phyloP scores from a whole-genome alignment of 2,329 filamentous ascomycete genomes.

The Ceratocystis alfenasii region DNA sequence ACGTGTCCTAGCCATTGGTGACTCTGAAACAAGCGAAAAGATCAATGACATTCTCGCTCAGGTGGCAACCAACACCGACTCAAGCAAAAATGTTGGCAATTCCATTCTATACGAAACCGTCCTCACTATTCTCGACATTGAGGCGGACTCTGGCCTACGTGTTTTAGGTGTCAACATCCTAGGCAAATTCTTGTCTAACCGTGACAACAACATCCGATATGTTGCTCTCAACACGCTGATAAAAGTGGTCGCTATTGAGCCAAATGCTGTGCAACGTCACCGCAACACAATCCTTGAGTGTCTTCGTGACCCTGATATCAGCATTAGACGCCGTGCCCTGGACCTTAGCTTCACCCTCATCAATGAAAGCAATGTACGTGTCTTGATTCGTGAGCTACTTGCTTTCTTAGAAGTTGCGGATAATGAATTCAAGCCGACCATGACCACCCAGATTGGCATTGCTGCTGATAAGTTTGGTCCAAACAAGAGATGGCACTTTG shows the following conservation, averaged over 20 bases:
- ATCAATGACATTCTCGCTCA: conserved; percentile 98
- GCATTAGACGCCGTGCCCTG: conserved; percentile 85
- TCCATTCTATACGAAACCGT: conserved; percentile 97
- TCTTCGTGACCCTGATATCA: conserved; percentile 92
- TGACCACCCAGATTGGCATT: conserved; percentile 96
- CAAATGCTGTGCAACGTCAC: conserved; percentile 92
- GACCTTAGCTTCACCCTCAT: conserved; percentile 97
- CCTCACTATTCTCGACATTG: conserved; percentile 91
- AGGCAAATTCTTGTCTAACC: conserved; percentile 95
- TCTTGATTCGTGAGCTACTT: conserved; percentile 82
- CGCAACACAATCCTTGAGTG: conserved; percentile 96
- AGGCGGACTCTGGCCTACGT: conserved; percentile 86
- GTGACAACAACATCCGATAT: conserved; percentile 98
- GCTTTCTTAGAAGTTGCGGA: conserved; percentile 95
- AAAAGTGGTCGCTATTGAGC: conserved; percentile 95
- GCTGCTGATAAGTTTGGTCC: conserved; percentile 92
- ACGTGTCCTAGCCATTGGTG: conserved; percentile 73
- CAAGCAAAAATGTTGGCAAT: conserved; percentile 96
- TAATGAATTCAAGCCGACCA: conserved; percentile 95
- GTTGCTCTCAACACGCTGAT: conserved; percentile 94
- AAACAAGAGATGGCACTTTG: conserved; percentile 96
- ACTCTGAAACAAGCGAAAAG: conserved; percentile 79
- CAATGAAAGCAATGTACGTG: conserved; percentile 89
- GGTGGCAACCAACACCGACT: conserved; percentile 95
- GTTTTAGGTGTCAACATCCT: conserved; percentile 96